Evolutionary conservation across 345 rosid genomes (phyloP), one percentile per base, ranked within the genome.

Genomic region (Rubroshorea leprosula): DNA sequence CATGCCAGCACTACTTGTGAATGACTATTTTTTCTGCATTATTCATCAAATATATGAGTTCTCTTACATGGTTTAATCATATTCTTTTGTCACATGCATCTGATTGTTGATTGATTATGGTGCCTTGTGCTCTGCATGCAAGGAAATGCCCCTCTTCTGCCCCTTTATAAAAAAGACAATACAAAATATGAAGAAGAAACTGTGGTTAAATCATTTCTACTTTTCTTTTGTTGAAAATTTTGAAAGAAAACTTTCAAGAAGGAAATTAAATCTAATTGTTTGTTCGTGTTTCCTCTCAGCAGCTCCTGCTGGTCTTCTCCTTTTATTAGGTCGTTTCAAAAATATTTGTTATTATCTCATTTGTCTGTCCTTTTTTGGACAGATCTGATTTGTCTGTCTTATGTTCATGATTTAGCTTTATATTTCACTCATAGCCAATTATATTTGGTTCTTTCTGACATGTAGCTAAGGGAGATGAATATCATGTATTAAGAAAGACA

Each of bases 381-480:
- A 6, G 57, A 66, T 62, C 22, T 24, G 21, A 21, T 48, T 59
- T 55, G 62, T 51, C 47, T 17, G 49, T n/a, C 27, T 51, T 43
- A 18, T 68, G 49, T 46, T 58, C 62, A 26, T 4, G 51, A 29
- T 55, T 63, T 47, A 29, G 39, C 48, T 14, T 48, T 23, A 31
- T 38, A 35, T 13, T 35, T 51, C 19, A 15, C 18, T 23, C 17
- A 27, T 58, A 17, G 41, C 45, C 63, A n/a, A 23, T 69, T 49
- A 51, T 52, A 54, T 16, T 23, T 56, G 23, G 14, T n/a, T n/a
- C n/a, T n/a, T 66, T 65, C 76, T 63, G 69, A 67, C 41, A 70
- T 80, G 76, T 75, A 89, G 98, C 62, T 23, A 78, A 76, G 60
- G 89, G 78, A 54, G 78, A 80, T 4, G 93, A 85, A 72, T 92